phyloP scores from a whole-genome alignment of 306 rosid genomes.

The Myrica gale region DNA sequence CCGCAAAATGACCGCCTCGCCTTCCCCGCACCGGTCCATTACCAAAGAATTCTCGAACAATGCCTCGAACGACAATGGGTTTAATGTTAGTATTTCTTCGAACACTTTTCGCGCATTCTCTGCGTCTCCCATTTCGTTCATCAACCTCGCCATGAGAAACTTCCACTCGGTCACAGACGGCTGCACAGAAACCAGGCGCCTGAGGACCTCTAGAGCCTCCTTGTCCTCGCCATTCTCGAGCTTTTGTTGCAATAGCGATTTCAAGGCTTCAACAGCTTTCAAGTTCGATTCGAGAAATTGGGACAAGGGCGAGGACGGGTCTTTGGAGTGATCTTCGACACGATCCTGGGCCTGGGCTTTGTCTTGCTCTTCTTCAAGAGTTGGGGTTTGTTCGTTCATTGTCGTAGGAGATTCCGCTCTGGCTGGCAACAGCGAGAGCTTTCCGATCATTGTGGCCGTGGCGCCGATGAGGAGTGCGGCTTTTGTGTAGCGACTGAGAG shows the following conservation, averaged over 20 bases:
- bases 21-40: conserved; percentile 83
- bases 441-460: conserved; percentile 43
- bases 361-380: conserved; percentile 21
- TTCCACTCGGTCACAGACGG: conserved; percentile 76
- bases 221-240: conserved; percentile 75
- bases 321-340: conserved; percentile 1
- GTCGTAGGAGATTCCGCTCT: conserved; percentile 52
- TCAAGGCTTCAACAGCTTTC: conserved; percentile 60
- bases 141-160: conserved; percentile 59
- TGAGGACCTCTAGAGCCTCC: conserved; percentile 60
- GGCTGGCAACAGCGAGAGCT: conserved; percentile 52
- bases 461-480: conserved; percentile 56
- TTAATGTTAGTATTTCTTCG: conserved; percentile 51
- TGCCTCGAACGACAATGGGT: conserved; percentile 74
- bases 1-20: conserved; percentile 56
- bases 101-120: conserved; percentile 54
- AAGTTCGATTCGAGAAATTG: conserved; percentile 56
- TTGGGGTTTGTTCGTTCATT: conserved; percentile 30
- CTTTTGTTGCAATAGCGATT: conserved; percentile 72
- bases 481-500: conserved; percentile 49
- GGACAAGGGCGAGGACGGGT: conserved; percentile 43
- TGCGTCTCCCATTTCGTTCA: conserved; percentile 48
- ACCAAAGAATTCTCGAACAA: conserved; percentile 78
- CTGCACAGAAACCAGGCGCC: conserved; percentile 51
- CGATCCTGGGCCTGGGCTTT: conserved; percentile 1